Evolutionary conservation across 2,329 filamentous ascomycete genomes (phyloP).

Genomic region (Tolypocladium tropicale): DNA sequence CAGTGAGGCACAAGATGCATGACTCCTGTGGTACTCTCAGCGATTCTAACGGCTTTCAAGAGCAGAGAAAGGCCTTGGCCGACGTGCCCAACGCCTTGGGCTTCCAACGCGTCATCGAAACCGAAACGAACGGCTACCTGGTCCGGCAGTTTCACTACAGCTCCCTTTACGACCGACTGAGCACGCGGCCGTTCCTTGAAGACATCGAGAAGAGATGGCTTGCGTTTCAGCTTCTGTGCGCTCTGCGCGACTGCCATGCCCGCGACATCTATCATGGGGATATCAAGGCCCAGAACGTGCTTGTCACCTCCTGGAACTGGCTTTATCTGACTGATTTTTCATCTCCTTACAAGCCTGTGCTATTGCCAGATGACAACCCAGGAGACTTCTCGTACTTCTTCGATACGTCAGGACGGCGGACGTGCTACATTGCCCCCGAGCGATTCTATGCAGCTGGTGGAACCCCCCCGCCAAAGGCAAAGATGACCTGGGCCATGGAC

Average conservation of each 20-base stretch:
- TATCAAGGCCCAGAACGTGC: constrained; percentile 94
- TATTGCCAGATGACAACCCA: constrained; percentile 90
- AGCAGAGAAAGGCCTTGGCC: constrained; percentile 67
- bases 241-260: constrained; percentile 81
- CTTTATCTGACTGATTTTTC: constrained; percentile 97
- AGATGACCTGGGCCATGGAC: constrained; percentile 89
- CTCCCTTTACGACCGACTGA: constrained; percentile 93
- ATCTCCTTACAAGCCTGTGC: constrained; percentile 86
- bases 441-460: constrained; percentile 69
- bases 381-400: constrained; percentile 98
- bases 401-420: constrained; percentile 81
- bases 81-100: constrained; percentile 84
- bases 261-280: constrained; percentile 90
- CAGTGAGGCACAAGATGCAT: constrained; percentile 37
- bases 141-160: constrained; percentile 93
- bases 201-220: constrained; percentile 99
- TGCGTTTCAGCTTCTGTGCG: constrained; percentile 88
- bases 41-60: constrained; percentile 28
- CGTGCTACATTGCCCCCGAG: constrained; percentile 92
- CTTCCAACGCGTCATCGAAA: constrained; percentile 88
- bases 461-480: constrained; percentile 47
- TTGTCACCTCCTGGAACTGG: constrained; percentile 99
- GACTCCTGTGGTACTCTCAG: background rate
- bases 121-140: constrained; percentile 81
- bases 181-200: constrained; percentile 91